Conservation (phyloP, 2,329 filamentous ascomycete genomes). For the Diaporthe capsici region DNA sequence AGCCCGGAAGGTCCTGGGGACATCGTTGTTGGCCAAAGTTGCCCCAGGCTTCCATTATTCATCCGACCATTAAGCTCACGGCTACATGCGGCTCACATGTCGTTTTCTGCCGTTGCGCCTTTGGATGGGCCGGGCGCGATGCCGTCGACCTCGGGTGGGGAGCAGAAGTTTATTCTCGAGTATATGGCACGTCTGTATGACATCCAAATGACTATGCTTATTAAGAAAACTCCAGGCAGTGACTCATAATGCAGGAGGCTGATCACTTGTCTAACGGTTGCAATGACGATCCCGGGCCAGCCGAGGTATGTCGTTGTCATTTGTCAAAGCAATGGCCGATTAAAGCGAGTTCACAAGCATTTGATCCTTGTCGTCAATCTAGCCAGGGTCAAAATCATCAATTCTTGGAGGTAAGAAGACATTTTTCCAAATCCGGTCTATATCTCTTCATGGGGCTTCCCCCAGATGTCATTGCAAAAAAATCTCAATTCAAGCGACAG, state of each 20-base stretch:
- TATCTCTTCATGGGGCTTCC: background rate
- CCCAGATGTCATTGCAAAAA: background rate
- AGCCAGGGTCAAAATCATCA: no score
- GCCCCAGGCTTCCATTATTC: background rate
- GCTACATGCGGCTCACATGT: slow-evolving; percentile 14
- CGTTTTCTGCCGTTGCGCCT: background rate
- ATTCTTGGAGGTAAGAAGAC: no score
- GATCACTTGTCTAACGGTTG: background rate
- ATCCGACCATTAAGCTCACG: background rate
- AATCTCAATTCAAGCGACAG: background rate
- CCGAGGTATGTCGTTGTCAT: background rate
- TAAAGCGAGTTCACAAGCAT: no score
- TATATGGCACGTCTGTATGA: background rate
- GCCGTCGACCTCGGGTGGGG: background rate
- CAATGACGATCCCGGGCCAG: background rate
- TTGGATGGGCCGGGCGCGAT: background rate
- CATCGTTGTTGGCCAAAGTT: background rate
- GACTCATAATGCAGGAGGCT: background rate
- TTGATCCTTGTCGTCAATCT: no score
- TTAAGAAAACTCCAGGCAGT: background rate
- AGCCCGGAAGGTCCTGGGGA: background rate
- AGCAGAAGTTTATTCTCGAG: background rate
- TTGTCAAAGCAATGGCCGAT: no score
- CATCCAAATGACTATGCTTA: background rate
- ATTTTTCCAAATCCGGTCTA: no score